Evolutionary conservation across 75 land plant genomes (phyloP).

Genomic region (Azolla pinnata): DNA sequence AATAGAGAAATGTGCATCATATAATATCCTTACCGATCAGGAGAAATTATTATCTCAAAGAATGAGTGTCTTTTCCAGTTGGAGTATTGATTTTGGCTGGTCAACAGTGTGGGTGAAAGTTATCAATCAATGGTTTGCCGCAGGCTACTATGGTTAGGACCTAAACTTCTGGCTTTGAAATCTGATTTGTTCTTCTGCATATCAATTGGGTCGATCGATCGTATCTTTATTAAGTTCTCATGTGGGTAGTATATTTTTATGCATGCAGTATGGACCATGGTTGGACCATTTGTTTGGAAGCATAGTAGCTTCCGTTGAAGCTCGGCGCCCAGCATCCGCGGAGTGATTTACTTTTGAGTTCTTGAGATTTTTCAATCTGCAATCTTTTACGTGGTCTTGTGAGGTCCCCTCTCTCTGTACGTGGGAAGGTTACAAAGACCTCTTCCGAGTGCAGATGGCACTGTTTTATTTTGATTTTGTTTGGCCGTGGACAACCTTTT

Average conservation of each 20-base stretch:
- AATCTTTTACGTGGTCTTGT: not conserved
- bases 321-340: too few species aligned
- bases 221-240: not conserved
- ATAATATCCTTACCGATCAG: not conserved
- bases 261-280: conserved; percentile 63
- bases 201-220: not conserved
- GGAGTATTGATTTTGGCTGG: conserved; percentile 95
- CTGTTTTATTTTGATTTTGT: too few species aligned
- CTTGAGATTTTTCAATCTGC: not conserved
- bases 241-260: not conserved
- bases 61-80: conserved; percentile 27
- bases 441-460: too few species aligned
- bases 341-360: not conserved
- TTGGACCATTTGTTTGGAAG: conserved; percentile 51
- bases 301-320: conserved; percentile 17
- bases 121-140: conserved; percentile 78
- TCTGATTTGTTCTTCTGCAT: not conserved
- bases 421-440: too few species aligned
- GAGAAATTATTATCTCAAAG: not conserved
- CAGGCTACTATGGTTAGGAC: conserved; percentile 57
- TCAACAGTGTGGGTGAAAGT: conserved; percentile 90
- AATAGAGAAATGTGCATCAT: not conserved
- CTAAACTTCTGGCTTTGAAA: not conserved
- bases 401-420: too few species aligned
- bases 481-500: too few species aligned